Percentiles rank a stretch among this genome's conserved stretches.
Evolutionary conservation across 495 filamentous ascomycete species (phyloP).

Genomic region (Talaromyces borbonicus): DNA sequence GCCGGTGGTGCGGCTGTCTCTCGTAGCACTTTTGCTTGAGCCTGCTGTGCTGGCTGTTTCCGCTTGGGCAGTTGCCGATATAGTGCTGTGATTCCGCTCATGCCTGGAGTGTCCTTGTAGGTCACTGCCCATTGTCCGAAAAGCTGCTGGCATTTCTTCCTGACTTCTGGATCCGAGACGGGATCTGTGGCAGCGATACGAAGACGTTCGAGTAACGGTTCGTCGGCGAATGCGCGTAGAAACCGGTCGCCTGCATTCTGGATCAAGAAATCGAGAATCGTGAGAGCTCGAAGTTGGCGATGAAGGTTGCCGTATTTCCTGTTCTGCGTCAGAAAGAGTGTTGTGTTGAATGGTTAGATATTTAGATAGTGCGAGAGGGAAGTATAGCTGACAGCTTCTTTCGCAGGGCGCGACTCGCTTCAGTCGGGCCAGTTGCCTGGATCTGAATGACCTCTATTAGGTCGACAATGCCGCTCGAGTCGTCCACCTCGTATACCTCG

Average conservation of each 20-base stretch:
- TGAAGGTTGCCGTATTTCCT: constrained; percentile 93
- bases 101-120: constrained; percentile 73
- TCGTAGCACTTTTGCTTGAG: constrained; percentile 67
- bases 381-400: constrained; percentile 73
- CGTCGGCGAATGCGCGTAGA: constrained; percentile 77
- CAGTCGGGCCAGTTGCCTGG: constrained; percentile 76
- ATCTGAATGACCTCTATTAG: constrained; percentile 89
- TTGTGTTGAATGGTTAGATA: constrained; percentile 2
- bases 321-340: constrained; percentile 9
- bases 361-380: too few species aligned
- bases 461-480: constrained; percentile 84
- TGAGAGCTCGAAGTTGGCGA: constrained; percentile 80
- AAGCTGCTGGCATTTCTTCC: constrained; percentile 71
- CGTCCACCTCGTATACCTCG: constrained; percentile 83
- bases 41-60: constrained; percentile 55
- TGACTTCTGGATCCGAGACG: constrained; percentile 76
- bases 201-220: constrained; percentile 86
- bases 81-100: constrained; percentile 66
- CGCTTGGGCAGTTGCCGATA: constrained; percentile 70
- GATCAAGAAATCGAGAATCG: constrained; percentile 86
- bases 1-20: constrained; percentile 59
- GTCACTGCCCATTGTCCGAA: constrained; percentile 81
- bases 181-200: constrained; percentile 78
- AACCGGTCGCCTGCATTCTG: constrained; percentile 90
- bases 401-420: constrained; percentile 83